Evolutionary conservation across 805 yeast genomes (phyloP).

Genomic region (Wickerhamomyces canadensis): DNA sequence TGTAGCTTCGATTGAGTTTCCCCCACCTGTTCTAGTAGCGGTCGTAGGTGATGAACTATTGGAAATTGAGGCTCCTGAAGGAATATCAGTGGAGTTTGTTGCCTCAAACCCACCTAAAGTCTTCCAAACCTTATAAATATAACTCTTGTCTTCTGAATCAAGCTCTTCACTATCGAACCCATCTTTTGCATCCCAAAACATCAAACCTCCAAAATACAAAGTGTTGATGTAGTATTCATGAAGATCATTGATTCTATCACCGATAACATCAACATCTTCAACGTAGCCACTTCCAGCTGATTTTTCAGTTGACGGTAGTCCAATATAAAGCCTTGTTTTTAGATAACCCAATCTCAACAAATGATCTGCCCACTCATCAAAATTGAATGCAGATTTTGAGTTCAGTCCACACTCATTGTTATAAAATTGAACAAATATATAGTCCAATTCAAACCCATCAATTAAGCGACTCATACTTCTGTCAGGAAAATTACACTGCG

Average conservation of each 20-base stretch:
- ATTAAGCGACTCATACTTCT: conserved; percentile 42
- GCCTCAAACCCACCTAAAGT: conserved; percentile 10
- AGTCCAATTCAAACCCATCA: conserved; percentile 52
- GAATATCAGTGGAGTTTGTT: neutral
- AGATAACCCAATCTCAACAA: conserved; percentile 28
- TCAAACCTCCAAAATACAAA: conserved; percentile 73
- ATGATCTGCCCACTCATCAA: conserved; percentile 40
- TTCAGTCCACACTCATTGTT: conserved; percentile 54
- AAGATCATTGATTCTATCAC: conserved; percentile 23
- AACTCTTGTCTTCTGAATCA: conserved; percentile 25
- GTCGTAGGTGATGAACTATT: neutral
- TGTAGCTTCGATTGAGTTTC: too few relatives aligned
- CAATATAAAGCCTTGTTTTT: conserved; percentile 48
- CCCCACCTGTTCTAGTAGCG: neutral
- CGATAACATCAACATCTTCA: conserved; percentile 31
- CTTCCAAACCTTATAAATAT: conserved; percentile 19
- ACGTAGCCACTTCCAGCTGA: conserved; percentile 58
- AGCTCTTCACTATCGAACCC: conserved; percentile 40
- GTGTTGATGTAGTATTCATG: neutral
- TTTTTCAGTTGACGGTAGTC: conserved; percentile 50
- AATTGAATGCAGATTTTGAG: conserved; percentile 36
- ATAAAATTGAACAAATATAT: conserved; percentile 70
- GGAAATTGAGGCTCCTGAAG: conserved; percentile 9
- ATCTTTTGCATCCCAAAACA: conserved; percentile 89
- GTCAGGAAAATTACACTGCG: conserved; percentile 76